phyloP scores from a whole-genome alignment of 164 flowering plant genomes.

The Nymphaea colorata region DNA sequence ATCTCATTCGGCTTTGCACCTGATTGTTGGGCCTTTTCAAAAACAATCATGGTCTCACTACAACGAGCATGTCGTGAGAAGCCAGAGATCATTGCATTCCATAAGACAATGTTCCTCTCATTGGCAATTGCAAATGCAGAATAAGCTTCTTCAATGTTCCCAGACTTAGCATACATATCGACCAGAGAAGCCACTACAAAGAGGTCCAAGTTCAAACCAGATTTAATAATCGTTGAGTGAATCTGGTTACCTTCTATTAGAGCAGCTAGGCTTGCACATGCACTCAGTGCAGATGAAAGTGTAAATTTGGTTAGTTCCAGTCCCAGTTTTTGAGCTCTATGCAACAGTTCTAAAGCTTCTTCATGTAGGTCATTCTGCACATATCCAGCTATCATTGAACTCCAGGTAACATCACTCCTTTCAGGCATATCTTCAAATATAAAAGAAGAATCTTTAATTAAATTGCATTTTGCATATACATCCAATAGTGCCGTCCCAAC shows the following conservation, averaged over 20 bases:
- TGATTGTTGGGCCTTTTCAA: slow-evolving; percentile 78
- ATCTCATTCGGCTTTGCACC: slow-evolving; percentile 53
- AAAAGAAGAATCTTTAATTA: slow-evolving; percentile 33
- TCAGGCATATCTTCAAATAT: slow-evolving; percentile 51
- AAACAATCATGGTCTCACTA: slow-evolving; percentile 51
- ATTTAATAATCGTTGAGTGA: slow-evolving; percentile 40
- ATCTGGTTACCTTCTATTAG: slow-evolving; percentile 68
- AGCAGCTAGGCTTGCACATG: slow-evolving; percentile 69
- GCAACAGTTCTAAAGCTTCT: slow-evolving; percentile 54
- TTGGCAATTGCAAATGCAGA: slow-evolving; percentile 28
- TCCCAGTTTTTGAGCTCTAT: slow-evolving; percentile 23
- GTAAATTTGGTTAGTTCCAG: slow-evolving; percentile 37
- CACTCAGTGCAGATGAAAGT: slow-evolving; percentile 57
- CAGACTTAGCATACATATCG: slow-evolving; percentile 86
- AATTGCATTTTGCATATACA: slow-evolving; percentile 64
- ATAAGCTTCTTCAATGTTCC: slow-evolving; percentile 53
- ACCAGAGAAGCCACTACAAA: slow-evolving; percentile 58
- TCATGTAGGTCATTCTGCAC: slow-evolving; percentile 67
- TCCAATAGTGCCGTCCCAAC: slow-evolving; percentile 82
- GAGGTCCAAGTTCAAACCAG: slow-evolving; percentile 38
- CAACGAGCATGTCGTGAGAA: slow-evolving; percentile 63
- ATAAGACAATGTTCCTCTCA: slow-evolving; percentile 41
- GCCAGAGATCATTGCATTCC: slow-evolving; percentile 84
- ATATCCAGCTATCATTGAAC: slow-evolving; percentile 75
- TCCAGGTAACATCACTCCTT: slow-evolving; percentile 72